Percentiles rank a stretch among this genome's conserved stretches.
phyloP scores from a whole-genome alignment of 495 filamentous ascomycete genomes.

The Ramalina intermedia region DNA sequence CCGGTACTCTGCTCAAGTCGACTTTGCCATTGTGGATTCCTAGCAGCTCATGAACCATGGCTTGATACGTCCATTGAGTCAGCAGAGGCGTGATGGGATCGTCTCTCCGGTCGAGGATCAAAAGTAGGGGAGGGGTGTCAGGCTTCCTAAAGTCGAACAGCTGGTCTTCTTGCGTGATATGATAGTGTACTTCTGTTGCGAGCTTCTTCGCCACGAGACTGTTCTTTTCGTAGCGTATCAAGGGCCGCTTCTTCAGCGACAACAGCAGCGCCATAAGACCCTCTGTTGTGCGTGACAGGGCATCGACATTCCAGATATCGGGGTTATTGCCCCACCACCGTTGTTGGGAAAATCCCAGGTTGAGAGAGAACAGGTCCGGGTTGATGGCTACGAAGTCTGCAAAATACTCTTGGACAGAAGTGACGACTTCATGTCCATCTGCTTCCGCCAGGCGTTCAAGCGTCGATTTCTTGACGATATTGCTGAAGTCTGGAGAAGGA shows the following conservation, averaged over 20 bases:
- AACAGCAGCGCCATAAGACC: conserved; percentile 71
- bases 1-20: conserved; percentile 72
- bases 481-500: conserved; percentile 58
- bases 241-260: conserved; percentile 85
- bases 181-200: conserved; percentile 80
- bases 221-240: conserved; percentile 89
- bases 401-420: conserved; percentile 83
- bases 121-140: conserved; percentile 84
- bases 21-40: conserved; percentile 90
- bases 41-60: conserved; percentile 93
- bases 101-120: conserved; percentile 83
- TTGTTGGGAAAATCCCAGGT: conserved; percentile 57
- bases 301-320: conserved; percentile 81
- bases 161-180: conserved; percentile 89
- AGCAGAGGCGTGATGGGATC: conserved; percentile 93
- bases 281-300: conserved; percentile 69
- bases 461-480: conserved; percentile 91
- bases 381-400: conserved; percentile 92
- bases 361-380: conserved; percentile 78
- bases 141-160: conserved; percentile 92
- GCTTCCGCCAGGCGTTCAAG: conserved; percentile 90
- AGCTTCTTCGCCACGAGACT: conserved; percentile 84
- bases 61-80: conserved; percentile 98
- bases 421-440: conserved; percentile 96
- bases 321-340: conserved; percentile 61